These are phyloP conservation scores for Solanum sparsipilum DNA, from an alignment of 257 asterid genomes.

Conservation along the genomic window DNA sequence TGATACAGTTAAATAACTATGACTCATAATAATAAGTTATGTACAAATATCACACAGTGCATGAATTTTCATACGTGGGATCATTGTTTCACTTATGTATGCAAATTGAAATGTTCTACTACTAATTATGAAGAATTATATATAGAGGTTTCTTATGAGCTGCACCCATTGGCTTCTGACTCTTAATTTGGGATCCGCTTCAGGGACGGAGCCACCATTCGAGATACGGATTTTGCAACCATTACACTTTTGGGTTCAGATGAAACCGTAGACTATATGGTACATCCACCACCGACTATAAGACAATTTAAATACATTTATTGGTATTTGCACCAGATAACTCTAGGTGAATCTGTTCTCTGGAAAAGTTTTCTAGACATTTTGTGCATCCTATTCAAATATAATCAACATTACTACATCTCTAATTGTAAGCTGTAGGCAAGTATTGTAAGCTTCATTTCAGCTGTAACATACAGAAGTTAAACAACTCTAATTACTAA, in stretches of 20 bases:
- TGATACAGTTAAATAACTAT: too few species aligned
- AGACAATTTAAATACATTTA: not conserved
- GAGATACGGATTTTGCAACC: not conserved
- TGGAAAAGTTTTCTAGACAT: not conserved
- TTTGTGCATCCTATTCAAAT: not conserved
- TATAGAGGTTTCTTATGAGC: not conserved
- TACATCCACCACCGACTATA: not conserved
- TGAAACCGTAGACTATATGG: not conserved
- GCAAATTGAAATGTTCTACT: not conserved
- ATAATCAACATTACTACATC: not conserved
- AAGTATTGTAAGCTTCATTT: not conserved
- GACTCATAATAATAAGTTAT: too few species aligned
- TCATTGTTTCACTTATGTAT: too few species aligned
- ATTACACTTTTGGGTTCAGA: not conserved
- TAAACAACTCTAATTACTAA: not conserved
- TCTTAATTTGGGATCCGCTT: not conserved
- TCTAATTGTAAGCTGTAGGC: not conserved
- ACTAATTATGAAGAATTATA: not conserved
- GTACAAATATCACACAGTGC: too few species aligned
- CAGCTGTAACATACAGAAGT: not conserved
- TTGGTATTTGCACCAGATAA: not conserved
- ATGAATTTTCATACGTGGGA: too few species aligned
- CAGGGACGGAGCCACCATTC: not conserved
- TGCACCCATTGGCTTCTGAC: not conserved
- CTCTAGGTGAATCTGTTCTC: not conserved